phyloP scores from a whole-genome alignment of 2,329 filamentous ascomycete species.

The Pseudogymnoascus sp. region DNA sequence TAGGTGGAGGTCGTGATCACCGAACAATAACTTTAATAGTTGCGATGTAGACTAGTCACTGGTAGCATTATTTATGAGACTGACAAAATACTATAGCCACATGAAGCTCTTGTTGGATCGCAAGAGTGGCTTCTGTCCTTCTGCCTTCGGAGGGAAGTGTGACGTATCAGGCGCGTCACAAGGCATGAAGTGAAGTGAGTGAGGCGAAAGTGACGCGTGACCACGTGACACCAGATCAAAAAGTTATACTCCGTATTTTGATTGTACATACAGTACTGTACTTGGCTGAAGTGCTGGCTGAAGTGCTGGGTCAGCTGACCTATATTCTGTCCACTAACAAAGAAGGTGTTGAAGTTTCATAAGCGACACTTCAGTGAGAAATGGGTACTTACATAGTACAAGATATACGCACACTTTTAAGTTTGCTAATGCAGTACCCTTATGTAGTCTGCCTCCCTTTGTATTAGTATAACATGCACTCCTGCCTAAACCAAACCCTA shows the following conservation, averaged over 20 bases:
- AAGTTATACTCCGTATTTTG: too few relatives aligned
- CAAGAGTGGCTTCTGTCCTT: background rate
- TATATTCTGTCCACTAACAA: background rate
- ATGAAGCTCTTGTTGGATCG: background rate
- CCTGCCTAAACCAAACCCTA: conserved; percentile 8
- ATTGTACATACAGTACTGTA: too few relatives aligned
- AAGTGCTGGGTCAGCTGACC: background rate
- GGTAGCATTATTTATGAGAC: background rate
- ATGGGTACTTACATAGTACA: background rate
- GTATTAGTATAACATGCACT: background rate
- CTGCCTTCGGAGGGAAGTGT: background rate
- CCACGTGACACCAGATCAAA: background rate
- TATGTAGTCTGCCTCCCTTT: background rate
- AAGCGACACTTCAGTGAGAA: background rate
- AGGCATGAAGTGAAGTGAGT: background rate
- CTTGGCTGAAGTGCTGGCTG: background rate
- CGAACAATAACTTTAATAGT: background rate
- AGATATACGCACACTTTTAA: background rate
- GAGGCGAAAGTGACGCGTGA: background rate
- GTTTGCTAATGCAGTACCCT: background rate
- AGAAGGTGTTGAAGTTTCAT: background rate
- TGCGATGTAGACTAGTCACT: background rate
- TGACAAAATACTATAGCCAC: background rate
- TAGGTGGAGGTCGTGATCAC: background rate
- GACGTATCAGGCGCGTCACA: conserved; percentile 1